These are phyloP conservation scores for Blakeslea trispora DNA, from an alignment of 371 early-diverging fungal genomes.

Conservation along the genomic window DNA sequence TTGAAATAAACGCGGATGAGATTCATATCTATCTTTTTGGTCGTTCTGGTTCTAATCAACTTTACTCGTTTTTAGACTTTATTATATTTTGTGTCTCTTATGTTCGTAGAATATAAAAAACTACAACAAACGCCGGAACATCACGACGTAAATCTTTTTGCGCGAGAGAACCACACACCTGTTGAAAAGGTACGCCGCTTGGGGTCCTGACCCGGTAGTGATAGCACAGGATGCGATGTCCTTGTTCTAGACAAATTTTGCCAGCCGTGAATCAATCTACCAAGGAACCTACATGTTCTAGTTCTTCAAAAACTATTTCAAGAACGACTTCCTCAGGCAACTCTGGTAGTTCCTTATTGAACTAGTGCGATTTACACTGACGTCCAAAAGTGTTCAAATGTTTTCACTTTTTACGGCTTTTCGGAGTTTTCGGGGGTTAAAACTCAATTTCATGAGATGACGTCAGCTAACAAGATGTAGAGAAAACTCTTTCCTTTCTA, in stretches of 20 bases:
- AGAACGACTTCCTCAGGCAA: constrained; percentile 7
- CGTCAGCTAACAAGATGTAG: too few species aligned
- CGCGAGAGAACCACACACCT: constrained; percentile 19
- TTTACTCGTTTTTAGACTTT: too few species aligned
- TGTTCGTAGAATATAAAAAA: too few species aligned
- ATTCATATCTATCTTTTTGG: too few species aligned
- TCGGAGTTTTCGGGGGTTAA: too few species aligned
- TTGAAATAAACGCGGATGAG: too few species aligned
- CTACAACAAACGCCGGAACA: constrained; percentile 14
- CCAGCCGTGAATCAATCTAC: constrained; percentile 12
- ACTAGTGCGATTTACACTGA: constrained; percentile 26
- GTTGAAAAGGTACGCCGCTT: constrained; percentile 9
- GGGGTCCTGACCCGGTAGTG: constrained; percentile 18
- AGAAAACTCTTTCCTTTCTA: too few species aligned
- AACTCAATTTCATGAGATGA: too few species aligned
- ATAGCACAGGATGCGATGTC: constrained; percentile 14
- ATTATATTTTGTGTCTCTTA: too few species aligned
- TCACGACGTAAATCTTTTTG: constrained; percentile 19
- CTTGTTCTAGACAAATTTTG: constrained; percentile 1
- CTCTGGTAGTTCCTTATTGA: constrained; percentile 15
- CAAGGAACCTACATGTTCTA: constrained; percentile 15
- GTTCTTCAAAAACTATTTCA: constrained; percentile 6
- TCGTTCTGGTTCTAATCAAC: too few species aligned
- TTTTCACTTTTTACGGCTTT: too few species aligned
- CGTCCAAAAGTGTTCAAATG: too few species aligned